Conservation (phyloP, 768 basidiomycete species). For the Hemileccinum rubropunctum region DNA sequence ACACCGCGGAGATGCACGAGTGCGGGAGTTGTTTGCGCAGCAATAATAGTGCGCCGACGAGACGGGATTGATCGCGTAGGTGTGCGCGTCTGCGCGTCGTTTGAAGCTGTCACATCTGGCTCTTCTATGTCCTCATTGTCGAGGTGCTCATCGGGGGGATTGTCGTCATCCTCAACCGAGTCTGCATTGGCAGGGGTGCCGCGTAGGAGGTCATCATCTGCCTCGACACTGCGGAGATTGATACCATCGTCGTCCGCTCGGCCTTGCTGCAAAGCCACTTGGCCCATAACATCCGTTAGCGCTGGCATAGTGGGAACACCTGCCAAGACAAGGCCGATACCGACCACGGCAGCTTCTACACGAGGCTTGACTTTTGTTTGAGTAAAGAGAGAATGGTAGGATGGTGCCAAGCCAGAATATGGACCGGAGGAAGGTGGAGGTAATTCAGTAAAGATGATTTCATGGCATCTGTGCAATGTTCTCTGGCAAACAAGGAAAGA, state of each 20-base stretch:
- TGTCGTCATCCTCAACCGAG: constrained; percentile 40
- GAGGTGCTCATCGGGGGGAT: constrained; percentile 42
- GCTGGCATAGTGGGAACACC: constrained; percentile 73
- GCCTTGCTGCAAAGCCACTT: constrained; percentile 89
- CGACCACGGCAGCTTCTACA: constrained; percentile 73
- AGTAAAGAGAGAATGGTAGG: constrained; percentile 46
- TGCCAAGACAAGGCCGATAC: constrained; percentile 79
- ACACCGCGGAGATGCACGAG: constrained; percentile 57
- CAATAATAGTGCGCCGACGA: constrained; percentile 52
- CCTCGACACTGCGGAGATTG: constrained; percentile 48
- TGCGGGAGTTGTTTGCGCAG: constrained; percentile 73
- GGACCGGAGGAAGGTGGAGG: constrained; percentile 64
- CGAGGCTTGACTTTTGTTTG: constrained; percentile 71
- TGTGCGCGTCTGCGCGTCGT: constrained; percentile 15
- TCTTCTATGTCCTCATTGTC: constrained; percentile 25
- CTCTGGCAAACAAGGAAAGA: constrained; percentile 93
- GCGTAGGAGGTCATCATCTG: constrained; percentile 39
- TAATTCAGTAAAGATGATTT: constrained; percentile 92
- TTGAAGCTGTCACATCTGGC: constrained; percentile 3
- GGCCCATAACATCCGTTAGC: constrained; percentile 70
- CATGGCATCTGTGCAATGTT: constrained; percentile 86
- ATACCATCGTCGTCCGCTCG: constrained; percentile 62
- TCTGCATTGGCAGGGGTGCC: constrained; percentile 20
- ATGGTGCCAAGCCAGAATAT: constrained; percentile 58
- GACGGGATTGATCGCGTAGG: constrained; percentile 11